Conservation (phyloP, 2,329 filamentous ascomycete species). For the Cladosporium sp. region DNA sequence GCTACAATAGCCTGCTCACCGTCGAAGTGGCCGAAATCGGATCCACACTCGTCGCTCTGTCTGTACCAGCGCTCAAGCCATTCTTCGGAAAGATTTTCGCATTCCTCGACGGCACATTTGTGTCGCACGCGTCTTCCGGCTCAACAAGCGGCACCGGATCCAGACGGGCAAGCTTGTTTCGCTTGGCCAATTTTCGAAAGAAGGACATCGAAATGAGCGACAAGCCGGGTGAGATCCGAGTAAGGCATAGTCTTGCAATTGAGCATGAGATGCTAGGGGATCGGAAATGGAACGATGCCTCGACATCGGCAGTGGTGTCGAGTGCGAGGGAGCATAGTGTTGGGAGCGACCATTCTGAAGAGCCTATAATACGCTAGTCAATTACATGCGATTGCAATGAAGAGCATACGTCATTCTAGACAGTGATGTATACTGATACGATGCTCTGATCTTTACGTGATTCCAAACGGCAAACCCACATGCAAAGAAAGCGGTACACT, state of each 20-base stretch:
- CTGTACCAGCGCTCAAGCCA: conserved; percentile 53
- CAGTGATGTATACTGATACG: no score
- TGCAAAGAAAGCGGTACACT: no score
- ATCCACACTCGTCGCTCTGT: conserved; percentile 53
- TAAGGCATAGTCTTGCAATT: background rate
- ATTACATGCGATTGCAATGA: no score
- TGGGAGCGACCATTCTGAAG: conserved; percentile 1
- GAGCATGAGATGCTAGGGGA: background rate
- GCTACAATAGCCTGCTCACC: conserved; percentile 52
- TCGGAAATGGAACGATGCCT: background rate
- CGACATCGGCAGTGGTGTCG: background rate
- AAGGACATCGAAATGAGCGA: background rate
- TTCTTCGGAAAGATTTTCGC: conserved; percentile 25
- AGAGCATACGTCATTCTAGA: no score
- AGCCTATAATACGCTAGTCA: background rate
- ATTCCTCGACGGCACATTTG: conserved; percentile 19
- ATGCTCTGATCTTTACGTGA: no score
- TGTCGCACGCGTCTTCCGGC: background rate
- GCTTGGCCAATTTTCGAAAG: background rate
- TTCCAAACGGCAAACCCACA: no score
- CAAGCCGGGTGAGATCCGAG: background rate
- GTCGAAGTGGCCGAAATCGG: conserved; percentile 55
- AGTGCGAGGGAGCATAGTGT: conserved; percentile 3
- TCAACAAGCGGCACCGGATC: background rate
- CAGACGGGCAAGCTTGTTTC: background rate